Conservation (phyloP, 352 stramenopile genomes). For the Aphanomyces euteiches region DNA sequence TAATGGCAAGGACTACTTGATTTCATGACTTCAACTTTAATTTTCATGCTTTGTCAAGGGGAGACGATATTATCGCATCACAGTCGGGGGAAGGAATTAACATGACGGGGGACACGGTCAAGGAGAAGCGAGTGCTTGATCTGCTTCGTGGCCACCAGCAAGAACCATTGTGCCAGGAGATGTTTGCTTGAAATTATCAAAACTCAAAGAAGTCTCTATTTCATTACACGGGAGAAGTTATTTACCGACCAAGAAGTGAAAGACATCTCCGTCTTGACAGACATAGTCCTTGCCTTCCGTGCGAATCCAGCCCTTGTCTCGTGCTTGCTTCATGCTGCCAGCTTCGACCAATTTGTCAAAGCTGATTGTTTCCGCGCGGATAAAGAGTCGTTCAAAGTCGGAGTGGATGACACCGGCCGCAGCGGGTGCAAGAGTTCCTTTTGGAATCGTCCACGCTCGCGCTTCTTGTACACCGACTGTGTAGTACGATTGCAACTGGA, state of each 20-base stretch:
- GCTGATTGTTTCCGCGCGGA: constrained; percentile 91
- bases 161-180: too few species aligned
- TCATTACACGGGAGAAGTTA: constrained; percentile 33
- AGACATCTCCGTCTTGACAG: constrained; percentile 97
- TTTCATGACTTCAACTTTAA: too few species aligned
- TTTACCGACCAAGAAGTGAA: constrained; percentile 92
- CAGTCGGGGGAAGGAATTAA: too few species aligned
- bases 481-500: constrained; percentile 97
- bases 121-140: too few species aligned
- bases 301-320: constrained; percentile 90
- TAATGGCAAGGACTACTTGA: too few species aligned
- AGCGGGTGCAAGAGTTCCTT: constrained; percentile 65
- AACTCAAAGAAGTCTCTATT: background rate
- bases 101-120: too few species aligned
- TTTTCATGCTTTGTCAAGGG: too few species aligned
- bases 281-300: constrained; percentile 98
- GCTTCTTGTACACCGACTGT: constrained; percentile 87
- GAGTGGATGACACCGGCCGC: constrained; percentile 83
- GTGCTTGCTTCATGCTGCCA: constrained; percentile 92
- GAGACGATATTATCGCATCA: too few species aligned
- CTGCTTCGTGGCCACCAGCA: too few species aligned
- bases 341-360: constrained; percentile 94
- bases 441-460: constrained; percentile 75
- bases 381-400: constrained; percentile 84
- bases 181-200: too few species aligned